Percentiles rank a stretch among this genome's conserved stretches.
Evolutionary conservation across 768 basidiomycete species (phyloP).

Genomic region (Polyporus arcularius): DNA sequence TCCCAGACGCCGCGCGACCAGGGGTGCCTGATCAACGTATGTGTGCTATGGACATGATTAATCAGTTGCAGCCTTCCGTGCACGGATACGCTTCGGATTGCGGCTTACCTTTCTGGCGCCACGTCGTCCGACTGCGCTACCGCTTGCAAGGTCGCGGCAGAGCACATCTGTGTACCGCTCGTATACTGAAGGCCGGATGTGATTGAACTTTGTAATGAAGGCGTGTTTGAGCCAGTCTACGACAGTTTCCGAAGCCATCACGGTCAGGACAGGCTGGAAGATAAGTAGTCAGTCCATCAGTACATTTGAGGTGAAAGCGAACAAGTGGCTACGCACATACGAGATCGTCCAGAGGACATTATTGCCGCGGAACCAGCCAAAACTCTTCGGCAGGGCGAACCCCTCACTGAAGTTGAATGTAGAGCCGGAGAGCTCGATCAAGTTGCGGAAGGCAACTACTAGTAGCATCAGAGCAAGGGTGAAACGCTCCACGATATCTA

Average conservation of each 20-base stretch:
- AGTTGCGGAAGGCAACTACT: constrained; percentile 90
- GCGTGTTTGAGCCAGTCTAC: constrained; percentile 99
- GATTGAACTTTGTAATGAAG: constrained; percentile 99
- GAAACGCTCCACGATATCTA: constrained; percentile 98
- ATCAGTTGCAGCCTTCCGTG: neutral
- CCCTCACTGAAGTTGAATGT: constrained; percentile 78
- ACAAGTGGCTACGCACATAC: constrained; percentile 56
- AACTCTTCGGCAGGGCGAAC: constrained; percentile 76
- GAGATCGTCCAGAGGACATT: constrained; percentile 86
- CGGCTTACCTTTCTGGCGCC: constrained; percentile 67
- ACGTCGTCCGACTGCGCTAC: constrained; percentile 66
- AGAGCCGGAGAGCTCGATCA: constrained; percentile 91
- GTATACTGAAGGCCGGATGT: constrained; percentile 93
- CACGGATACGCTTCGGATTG: too few relatives aligned
- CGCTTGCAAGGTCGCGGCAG: constrained; percentile 88
- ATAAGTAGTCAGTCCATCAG: neutral
- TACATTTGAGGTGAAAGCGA: neutral
- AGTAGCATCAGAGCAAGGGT: constrained; percentile 88
- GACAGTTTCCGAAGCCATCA: constrained; percentile 86
- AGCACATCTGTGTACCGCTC: constrained; percentile 94
- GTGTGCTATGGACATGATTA: constrained; percentile 57
- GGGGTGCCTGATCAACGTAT: constrained; percentile 93
- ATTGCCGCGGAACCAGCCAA: constrained; percentile 81
- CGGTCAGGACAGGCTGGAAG: constrained; percentile 83
- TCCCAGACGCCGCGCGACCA: constrained; percentile 90